phyloP scores from a whole-genome alignment of 345 rosid genomes.

The Melaleuca alternifolia region DNA sequence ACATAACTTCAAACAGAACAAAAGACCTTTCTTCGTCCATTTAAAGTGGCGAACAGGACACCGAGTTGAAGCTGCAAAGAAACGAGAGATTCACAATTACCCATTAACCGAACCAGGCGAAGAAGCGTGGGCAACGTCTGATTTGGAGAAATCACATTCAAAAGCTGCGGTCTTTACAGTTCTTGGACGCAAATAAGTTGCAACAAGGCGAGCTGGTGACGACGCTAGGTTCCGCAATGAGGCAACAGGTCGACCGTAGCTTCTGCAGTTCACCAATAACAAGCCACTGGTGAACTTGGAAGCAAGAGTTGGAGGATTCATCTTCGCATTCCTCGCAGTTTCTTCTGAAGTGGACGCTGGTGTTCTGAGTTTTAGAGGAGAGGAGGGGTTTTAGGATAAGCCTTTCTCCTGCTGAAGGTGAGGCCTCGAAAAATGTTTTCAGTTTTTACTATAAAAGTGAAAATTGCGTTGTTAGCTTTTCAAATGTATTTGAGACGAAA shows the following conservation, averaged over 20 bases:
- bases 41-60: not conserved
- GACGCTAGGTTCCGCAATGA: not conserved
- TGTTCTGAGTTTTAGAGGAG: not conserved
- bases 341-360: not conserved
- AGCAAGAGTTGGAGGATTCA: slow-evolving; percentile 3
- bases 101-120: slow-evolving; percentile 24
- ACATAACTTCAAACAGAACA: not conserved
- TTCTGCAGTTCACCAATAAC: not conserved
- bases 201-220: not conserved
- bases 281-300: slow-evolving; percentile 3
- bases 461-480: not conserved
- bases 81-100: slow-evolving; percentile 16
- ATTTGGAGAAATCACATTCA: slow-evolving; percentile 24
- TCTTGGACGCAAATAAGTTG: not conserved
- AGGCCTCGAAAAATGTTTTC: not conserved
- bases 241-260: not conserved
- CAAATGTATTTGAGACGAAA: not conserved
- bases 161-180: slow-evolving; percentile 10
- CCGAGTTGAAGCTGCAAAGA: not conserved
- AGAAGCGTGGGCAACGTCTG: slow-evolving; percentile 9
- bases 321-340: not conserved
- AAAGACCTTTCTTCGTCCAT: not conserved
- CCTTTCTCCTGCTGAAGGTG: not conserved
- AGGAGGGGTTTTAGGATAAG: not conserved
- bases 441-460: not conserved